Conservation (phyloP, 345 rosid species). For the Melaleuca alternifolia region DNA sequence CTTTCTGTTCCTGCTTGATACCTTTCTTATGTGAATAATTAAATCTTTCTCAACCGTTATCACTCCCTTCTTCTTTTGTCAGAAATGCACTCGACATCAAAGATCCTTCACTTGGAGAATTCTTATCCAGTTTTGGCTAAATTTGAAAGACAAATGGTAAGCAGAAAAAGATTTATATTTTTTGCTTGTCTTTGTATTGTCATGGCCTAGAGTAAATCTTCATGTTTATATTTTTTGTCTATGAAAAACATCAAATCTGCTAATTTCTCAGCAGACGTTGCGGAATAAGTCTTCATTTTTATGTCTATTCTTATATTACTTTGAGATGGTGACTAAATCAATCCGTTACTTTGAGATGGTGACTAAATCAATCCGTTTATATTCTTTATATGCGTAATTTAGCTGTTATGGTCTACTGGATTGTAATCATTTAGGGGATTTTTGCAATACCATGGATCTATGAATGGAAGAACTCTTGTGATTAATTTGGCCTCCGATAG, state of each 20-base stretch:
- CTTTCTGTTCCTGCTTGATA: not conserved
- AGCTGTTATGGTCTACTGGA: not conserved
- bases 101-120: slow-evolving; percentile 30
- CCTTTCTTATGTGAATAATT: slow-evolving; percentile 1
- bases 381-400: not conserved
- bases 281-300: not conserved
- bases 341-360: not conserved
- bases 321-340: not conserved
- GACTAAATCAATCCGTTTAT: not conserved
- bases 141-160: slow-evolving; percentile 77
- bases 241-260: not conserved
- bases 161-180: slow-evolving; percentile 4
- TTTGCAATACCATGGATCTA: not conserved
- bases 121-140: slow-evolving; percentile 36
- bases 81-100: slow-evolving; percentile 24
- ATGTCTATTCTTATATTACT: not conserved
- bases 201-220: not conserved
- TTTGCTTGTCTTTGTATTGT: not conserved
- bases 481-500: not conserved
- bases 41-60: not conserved
- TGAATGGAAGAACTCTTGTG: not conserved
- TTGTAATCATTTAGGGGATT: not conserved
- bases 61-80: slow-evolving; percentile 4
- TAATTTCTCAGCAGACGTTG: not conserved
- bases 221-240: not conserved